Base-by-base conservation (phyloP, 805 yeast genomes). In the Kazachstania psychrophila region DNA sequence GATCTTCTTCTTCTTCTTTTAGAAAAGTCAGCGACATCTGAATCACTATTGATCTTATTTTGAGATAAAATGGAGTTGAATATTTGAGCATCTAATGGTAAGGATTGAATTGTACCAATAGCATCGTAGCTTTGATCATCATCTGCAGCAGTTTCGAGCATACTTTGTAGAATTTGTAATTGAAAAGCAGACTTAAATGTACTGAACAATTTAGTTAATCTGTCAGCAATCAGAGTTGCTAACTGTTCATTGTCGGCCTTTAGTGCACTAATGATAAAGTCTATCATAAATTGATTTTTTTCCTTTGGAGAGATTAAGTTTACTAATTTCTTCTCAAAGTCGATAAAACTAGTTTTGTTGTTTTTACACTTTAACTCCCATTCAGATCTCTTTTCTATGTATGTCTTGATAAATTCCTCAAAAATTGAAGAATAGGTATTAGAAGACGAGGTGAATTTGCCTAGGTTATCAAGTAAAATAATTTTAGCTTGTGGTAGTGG, bases 1-100 rank as follows among this genome's bases (percentile, higher is more conserved):
- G 92, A 78, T 46, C 83, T 64, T 64, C 96, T 73, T 68, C 96
- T 77, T 61, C 95, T 75, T 41, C 56, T 56, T 59, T 85, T 84
- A 12, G 86, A 76, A 16, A 76, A 66, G 25, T 61, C 60, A 13
- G 61, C 54, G 13, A 57, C 55, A 8, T 52, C 62, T 18, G 54
- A 52, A 30, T 65, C 66, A 8, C 70, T 54, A 34, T 71, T 73
- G 29, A 80, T 70, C 52, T 73, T 78, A 42, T 76, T 77, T 19
- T 72, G 72, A 23, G 69, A 66, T 40, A 88, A 66, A 16, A 84
- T 56, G 6, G 71, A 65, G 33, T 74, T 70, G 52, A 86, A 76
- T 16, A 79, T 54, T 1, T 69, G 73, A 33, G 75, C 69, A 19
- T 72, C 61, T 36, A 89, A 52, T 4, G 69, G 62, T 28, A 82